These are phyloP conservation scores for Blastobotrys americana DNA, from an alignment of 805 yeast species.

Conservation along the genomic window DNA sequence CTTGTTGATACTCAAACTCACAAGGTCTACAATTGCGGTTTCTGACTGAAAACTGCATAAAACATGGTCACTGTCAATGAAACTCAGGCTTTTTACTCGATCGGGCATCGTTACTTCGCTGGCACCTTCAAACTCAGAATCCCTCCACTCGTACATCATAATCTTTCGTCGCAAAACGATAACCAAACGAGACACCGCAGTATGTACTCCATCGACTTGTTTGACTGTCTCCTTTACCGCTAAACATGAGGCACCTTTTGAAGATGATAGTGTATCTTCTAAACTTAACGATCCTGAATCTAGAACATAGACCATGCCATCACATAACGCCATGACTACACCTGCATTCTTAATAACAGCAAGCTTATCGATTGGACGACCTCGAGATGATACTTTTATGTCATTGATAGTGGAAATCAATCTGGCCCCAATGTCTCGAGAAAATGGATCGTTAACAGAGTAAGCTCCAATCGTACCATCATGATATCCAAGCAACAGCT, in stretches of 20 bases:
- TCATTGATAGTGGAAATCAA: slow-evolving; percentile 15
- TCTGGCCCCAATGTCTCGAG: slow-evolving; percentile 3
- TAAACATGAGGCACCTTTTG: slow-evolving; percentile 31
- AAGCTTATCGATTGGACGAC: slow-evolving; percentile 28
- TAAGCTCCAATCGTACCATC: slow-evolving; percentile 26
- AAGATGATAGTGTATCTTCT: slow-evolving; percentile 30
- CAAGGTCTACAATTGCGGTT: slow-evolving; percentile 19
- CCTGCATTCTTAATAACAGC: slow-evolving; percentile 30
- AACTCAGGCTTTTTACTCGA: slow-evolving; percentile 21
- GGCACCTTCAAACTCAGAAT: slow-evolving; percentile 25
- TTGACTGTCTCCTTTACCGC: slow-evolving; percentile 17
- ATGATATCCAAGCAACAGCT: slow-evolving; percentile 24
- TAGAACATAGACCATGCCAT: slow-evolving; percentile 28
- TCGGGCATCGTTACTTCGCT: slow-evolving; percentile 27
- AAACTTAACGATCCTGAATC: slow-evolving; percentile 27
- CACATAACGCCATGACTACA: slow-evolving; percentile 29
- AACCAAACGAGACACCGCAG: slow-evolving; percentile 25
- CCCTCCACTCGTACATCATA: slow-evolving; percentile 24
- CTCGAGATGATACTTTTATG: slow-evolving; percentile 18
- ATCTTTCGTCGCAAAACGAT: slow-evolving; percentile 23
- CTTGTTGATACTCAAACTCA: not conserved
- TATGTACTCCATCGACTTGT: slow-evolving; percentile 12
- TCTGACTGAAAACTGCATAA: slow-evolving; percentile 24
- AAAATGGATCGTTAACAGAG: slow-evolving; percentile 20
- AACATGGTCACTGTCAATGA: slow-evolving; percentile 17